phyloP scores from a whole-genome alignment of 2,329 filamentous ascomycete genomes.

The Monascus ruber region DNA sequence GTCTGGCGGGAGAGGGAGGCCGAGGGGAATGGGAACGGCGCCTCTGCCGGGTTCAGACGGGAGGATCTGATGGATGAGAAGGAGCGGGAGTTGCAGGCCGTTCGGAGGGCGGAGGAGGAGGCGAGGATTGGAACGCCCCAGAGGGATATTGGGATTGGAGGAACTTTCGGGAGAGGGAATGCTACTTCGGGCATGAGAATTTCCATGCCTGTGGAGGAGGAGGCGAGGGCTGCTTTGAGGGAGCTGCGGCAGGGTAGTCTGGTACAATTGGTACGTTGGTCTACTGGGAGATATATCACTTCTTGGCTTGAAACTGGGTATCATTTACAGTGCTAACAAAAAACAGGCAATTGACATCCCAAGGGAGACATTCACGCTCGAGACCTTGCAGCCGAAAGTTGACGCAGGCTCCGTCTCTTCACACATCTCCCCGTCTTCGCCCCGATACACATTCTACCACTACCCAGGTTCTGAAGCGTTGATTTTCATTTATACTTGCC shows the following conservation, averaged over 20 bases:
- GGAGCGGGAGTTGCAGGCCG: conserved; percentile 46
- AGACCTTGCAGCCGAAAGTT: conserved; percentile 31
- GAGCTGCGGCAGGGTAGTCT: conserved; percentile 27
- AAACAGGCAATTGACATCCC: conserved; percentile 28
- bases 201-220: conserved; percentile 42
- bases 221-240: conserved; percentile 41
- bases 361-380: conserved; percentile 47
- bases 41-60: conserved; percentile 14
- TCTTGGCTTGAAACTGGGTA: background rate
- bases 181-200: conserved; percentile 32
- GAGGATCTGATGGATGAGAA: conserved; percentile 51
- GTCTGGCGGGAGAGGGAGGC: conserved; percentile 45
- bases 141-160: conserved; percentile 37
- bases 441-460: conserved; percentile 51
- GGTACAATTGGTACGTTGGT: conserved; percentile 40
- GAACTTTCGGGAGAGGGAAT: conserved; percentile 18
- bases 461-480: conserved; percentile 38
- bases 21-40: conserved; percentile 22
- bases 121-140: conserved; percentile 43
- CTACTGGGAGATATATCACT: background rate
- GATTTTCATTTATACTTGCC: conserved; percentile 55
- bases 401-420: conserved; percentile 33
- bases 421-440: conserved; percentile 42
- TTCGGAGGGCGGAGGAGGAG: conserved; percentile 48
- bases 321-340: conserved; percentile 12